Conservation (phyloP, 2,329 filamentous ascomycete genomes). For the Lasiodiplodia theobromae region DNA sequence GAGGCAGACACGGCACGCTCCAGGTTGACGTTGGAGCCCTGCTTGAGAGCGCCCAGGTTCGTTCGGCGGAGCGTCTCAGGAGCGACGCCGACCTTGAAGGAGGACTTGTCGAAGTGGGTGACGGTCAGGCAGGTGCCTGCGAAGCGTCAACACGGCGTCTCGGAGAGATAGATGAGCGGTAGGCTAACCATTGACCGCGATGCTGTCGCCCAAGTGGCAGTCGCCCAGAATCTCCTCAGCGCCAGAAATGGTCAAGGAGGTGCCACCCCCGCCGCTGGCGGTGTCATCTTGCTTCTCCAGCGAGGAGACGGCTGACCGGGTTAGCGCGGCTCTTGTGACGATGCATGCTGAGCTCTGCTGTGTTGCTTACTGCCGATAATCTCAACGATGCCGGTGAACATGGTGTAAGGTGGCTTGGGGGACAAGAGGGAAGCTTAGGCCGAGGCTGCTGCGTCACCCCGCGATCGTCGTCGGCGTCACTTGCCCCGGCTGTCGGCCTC, state of each 20-base stretch:
- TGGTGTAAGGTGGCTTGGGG: slow-evolving; percentile 50
- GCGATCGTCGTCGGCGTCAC: slow-evolving; percentile 10
- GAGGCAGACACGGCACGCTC: slow-evolving; percentile 90
- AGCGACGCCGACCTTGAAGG: slow-evolving; percentile 91
- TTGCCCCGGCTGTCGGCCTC: slow-evolving; percentile 13
- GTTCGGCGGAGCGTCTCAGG: slow-evolving; percentile 96
- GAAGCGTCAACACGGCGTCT: slow-evolving; percentile 16
- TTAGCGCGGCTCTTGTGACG: slow-evolving; percentile 37
- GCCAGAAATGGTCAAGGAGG: slow-evolving; percentile 85
- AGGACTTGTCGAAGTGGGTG: slow-evolving; percentile 67
- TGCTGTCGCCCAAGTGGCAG: slow-evolving; percentile 88
- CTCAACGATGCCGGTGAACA: slow-evolving; percentile 81
- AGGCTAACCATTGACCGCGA: slow-evolving; percentile 80
- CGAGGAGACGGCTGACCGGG: slow-evolving; percentile 74
- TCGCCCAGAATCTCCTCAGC: slow-evolving; percentile 79
- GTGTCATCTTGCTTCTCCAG: slow-evolving; percentile 82
- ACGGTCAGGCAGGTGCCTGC: slow-evolving; percentile 86
- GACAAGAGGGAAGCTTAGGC: slow-evolving; percentile 2
- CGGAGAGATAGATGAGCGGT: background rate
- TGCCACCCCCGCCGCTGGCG: slow-evolving; percentile 74
- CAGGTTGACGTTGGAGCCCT: slow-evolving; percentile 80
- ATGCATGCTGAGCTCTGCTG: slow-evolving; percentile 9
- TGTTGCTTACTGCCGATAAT: slow-evolving; percentile 79
- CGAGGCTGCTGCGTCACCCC: slow-evolving; percentile 15
- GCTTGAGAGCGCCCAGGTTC: slow-evolving; percentile 79